These are phyloP conservation scores for Nakazawaea siamensis DNA, from an alignment of 805 yeast genomes.

Conservation along the genomic window DNA sequence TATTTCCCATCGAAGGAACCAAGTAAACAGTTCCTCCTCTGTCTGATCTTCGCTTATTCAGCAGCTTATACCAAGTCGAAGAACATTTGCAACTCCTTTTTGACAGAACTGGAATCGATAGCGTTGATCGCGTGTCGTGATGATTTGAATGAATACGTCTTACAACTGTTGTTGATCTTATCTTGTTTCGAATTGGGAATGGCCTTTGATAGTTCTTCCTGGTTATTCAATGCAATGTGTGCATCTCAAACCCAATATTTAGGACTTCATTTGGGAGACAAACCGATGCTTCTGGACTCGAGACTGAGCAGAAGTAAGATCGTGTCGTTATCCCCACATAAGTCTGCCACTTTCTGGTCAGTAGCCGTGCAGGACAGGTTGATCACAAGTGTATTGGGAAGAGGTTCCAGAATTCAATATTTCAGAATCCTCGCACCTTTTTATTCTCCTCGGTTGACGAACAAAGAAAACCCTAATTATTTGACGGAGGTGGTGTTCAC, in stretches of 20 bases:
- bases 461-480: constrained; percentile 6
- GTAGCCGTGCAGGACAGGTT: constrained; percentile 24
- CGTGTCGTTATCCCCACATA: constrained; percentile 13
- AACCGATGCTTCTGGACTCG: neutral
- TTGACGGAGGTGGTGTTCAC: constrained; percentile 19
- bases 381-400: constrained; percentile 24
- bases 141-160: constrained; percentile 16
- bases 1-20: constrained; percentile 18
- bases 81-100: constrained; percentile 11
- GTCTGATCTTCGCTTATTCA: constrained; percentile 22
- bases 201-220: constrained; percentile 23
- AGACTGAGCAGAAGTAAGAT: neutral
- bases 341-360: constrained; percentile 23
- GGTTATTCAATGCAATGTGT: constrained; percentile 25
- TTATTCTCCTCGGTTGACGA: constrained; percentile 14
- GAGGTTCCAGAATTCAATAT: constrained; percentile 26
- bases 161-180: constrained; percentile 21
- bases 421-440: constrained; percentile 23
- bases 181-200: constrained; percentile 25
- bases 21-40: constrained; percentile 20
- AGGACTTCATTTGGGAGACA: constrained; percentile 16
- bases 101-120: constrained; percentile 18
- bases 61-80: constrained; percentile 15
- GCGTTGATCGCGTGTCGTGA: constrained; percentile 17
- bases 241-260: constrained; percentile 21